Percentiles rank a stretch among this genome's conserved stretches.
Conservation (phyloP, 2,329 filamentous ascomycete genomes). For the Fusarium luffae region DNA sequence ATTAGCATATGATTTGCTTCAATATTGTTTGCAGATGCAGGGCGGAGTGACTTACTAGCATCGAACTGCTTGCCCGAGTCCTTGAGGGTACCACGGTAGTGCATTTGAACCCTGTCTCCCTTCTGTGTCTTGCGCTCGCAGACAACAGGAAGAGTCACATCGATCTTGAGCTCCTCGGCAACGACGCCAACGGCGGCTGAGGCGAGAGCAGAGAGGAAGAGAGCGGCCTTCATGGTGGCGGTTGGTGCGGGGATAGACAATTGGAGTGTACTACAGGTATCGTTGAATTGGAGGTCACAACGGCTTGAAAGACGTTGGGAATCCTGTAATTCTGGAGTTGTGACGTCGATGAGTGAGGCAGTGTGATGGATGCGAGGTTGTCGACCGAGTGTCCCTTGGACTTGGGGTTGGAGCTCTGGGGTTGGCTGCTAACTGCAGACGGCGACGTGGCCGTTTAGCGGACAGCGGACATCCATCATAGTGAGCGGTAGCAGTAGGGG, state of each 20-base stretch:
- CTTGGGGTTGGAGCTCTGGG: constrained; percentile 3
- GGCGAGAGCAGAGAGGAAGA: constrained; percentile 63
- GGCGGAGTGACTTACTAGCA: constrained; percentile 63
- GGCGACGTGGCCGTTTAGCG: constrained; percentile 44
- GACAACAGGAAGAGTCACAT: constrained; percentile 77
- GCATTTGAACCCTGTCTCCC: constrained; percentile 85
- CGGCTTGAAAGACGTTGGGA: constrained; percentile 11
- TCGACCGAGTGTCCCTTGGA: constrained; percentile 11
- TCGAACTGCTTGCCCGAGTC: constrained; percentile 84
- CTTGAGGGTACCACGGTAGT: constrained; percentile 87
- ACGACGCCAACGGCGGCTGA: constrained; percentile 63
- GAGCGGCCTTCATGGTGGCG: constrained; percentile 60
- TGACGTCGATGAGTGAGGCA: constrained; percentile 42
- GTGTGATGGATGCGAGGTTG: constrained; percentile 38
- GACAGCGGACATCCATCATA: background rate
- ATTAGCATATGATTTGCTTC: constrained; percentile 17
- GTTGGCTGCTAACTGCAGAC: constrained; percentile 19
- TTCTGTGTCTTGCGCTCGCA: constrained; percentile 81
- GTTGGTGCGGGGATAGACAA: constrained; percentile 25
- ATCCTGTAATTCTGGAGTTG: constrained; percentile 29
- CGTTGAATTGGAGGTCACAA: constrained; percentile 18
- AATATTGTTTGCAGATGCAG: constrained; percentile 9
- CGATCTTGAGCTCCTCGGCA: constrained; percentile 76
- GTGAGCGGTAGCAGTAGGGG: background rate
- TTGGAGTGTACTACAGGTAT: constrained; percentile 10